Conservation (phyloP, 768 basidiomycete species). For the Leucocoprinus leucothites region DNA sequence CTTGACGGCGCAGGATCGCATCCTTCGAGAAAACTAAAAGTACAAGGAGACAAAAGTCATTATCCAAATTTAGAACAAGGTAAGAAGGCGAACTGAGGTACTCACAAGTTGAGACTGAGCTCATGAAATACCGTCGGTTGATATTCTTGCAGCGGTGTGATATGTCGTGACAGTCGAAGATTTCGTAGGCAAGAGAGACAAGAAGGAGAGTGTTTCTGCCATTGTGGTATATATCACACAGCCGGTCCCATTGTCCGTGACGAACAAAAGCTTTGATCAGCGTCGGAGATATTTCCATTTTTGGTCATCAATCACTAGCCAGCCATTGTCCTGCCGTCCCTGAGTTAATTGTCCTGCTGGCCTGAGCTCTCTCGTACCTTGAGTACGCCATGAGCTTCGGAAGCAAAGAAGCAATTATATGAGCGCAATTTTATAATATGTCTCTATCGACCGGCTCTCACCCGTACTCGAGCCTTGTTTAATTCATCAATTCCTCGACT, state of each 20-base stretch:
- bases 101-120: constrained; percentile 27
- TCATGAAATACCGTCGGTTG: constrained; percentile 20
- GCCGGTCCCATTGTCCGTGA: constrained; percentile 18
- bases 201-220: background rate
- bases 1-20: constrained; percentile 9
- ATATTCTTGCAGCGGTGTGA: constrained; percentile 4
- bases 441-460: no score
- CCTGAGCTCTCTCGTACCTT: background rate
- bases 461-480: no score
- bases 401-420: background rate
- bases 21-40: constrained; percentile 30
- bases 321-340: constrained; percentile 12
- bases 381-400: background rate
- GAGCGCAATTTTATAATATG: no score
- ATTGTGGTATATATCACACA: constrained; percentile 7
- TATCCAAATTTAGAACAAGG: background rate
- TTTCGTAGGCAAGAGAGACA: background rate
- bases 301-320: constrained; percentile 17
- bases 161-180: background rate
- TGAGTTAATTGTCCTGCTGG: constrained; percentile 2
- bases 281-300: constrained; percentile 19
- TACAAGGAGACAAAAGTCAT: constrained; percentile 5
- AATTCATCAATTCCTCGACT: no score
- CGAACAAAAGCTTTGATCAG: constrained; percentile 25
- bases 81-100: background rate